Conservation (phyloP, 148 eudicot genomes). For the Vaccinium myrtillus region DNA sequence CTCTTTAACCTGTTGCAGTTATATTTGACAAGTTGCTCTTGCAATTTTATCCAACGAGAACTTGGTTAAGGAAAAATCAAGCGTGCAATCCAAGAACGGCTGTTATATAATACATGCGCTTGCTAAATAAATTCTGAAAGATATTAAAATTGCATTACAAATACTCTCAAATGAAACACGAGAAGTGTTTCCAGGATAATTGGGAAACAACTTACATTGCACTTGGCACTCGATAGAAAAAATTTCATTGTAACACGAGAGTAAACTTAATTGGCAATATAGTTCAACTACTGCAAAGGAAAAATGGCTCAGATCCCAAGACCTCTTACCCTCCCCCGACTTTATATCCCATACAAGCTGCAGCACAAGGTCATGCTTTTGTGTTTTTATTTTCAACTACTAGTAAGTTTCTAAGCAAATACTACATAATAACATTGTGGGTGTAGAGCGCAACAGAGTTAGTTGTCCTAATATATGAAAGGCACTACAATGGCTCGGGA, state of each 20-base stretch:
- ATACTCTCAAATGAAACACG: background rate
- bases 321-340: background rate
- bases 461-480: background rate
- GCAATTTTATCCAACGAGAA: constrained; percentile 2
- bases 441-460: background rate
- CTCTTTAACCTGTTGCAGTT: background rate
- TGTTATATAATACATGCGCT: background rate
- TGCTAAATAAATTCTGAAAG: background rate
- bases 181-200: background rate
- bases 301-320: background rate
- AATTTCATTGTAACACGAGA: background rate
- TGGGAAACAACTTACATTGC: background rate
- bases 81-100: background rate
- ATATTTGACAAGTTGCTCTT: background rate
- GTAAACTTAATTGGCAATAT: background rate
- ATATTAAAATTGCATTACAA: background rate
- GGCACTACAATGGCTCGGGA: background rate
- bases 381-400: constrained; percentile 2
- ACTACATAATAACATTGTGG: background rate
- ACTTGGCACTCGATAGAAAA: background rate
- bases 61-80: background rate
- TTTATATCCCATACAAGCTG: background rate
- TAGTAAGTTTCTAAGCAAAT: background rate
- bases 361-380: background rate
- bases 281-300: background rate